Conservation (phyloP, 164 flowering plant genomes). For the Echeveria elegans region DNA sequence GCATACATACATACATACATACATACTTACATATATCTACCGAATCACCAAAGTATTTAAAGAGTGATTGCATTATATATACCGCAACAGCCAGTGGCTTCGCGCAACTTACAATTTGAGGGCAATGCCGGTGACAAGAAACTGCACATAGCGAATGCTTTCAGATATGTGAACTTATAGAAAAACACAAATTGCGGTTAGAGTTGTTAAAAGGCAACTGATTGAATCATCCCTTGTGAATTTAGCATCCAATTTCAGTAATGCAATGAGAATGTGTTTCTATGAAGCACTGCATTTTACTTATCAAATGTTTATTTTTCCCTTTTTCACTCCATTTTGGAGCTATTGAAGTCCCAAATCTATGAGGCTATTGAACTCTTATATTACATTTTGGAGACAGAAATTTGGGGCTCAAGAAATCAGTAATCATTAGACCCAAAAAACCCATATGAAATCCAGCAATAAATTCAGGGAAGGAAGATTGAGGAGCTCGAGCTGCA, state of each 20-base stretch:
- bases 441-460: background rate
- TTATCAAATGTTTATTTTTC: too few relatives aligned
- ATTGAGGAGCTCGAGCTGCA: slow-evolving; percentile 1
- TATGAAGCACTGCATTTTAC: too few relatives aligned
- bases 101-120: slow-evolving; percentile 13
- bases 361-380: background rate
- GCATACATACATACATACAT: slow-evolving; percentile 24
- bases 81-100: background rate
- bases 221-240: too few relatives aligned
- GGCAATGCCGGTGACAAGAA: background rate
- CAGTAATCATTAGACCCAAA: background rate
- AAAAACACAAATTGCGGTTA: too few relatives aligned
- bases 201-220: too few relatives aligned
- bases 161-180: background rate
- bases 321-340: too few relatives aligned
- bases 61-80: background rate
- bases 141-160: background rate
- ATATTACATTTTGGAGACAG: background rate
- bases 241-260: too few relatives aligned
- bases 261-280: too few relatives aligned
- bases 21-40: background rate
- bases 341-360: too few relatives aligned
- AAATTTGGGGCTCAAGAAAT: background rate
- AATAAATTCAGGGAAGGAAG: background rate
- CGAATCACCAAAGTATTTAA: background rate